phyloP scores from a whole-genome alignment of 2,329 filamentous ascomycete genomes.

The Knufia petricola region DNA sequence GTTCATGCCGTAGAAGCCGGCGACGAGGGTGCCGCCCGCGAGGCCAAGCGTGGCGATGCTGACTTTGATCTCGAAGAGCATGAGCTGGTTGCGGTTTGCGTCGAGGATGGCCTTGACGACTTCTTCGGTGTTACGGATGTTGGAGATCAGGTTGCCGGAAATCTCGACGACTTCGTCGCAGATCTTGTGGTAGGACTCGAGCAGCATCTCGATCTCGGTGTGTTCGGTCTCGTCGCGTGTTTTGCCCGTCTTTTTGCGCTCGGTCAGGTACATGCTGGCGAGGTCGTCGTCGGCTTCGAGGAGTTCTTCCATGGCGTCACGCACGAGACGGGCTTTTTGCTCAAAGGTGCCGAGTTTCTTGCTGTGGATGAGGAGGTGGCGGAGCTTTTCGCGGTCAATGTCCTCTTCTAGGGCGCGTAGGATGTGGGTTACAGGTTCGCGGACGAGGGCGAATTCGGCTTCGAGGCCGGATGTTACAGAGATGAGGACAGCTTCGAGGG shows the following conservation, averaged over 20 bases:
- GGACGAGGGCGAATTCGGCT: constrained; percentile 86
- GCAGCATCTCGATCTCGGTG: constrained; percentile 89
- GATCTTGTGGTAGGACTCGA: constrained; percentile 96
- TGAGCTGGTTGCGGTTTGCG: constrained; percentile 94
- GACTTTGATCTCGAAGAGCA: constrained; percentile 94
- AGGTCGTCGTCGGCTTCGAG: constrained; percentile 94
- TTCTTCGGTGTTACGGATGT: constrained; percentile 95
- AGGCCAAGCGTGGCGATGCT: constrained; percentile 91
- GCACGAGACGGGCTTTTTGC: constrained; percentile 87
- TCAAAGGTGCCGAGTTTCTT: constrained; percentile 96
- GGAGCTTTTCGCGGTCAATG: constrained; percentile 87
- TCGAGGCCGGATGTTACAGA: constrained; percentile 87
- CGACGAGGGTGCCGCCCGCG: constrained; percentile 86
- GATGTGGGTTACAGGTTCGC: constrained; percentile 82
- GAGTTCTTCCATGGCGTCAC: constrained; percentile 89
- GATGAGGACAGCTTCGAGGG: constrained; percentile 87
- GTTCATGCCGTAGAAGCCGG: constrained; percentile 99
- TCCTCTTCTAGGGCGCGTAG: constrained; percentile 89
- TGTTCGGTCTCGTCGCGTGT: constrained; percentile 73
- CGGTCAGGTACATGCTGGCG: constrained; percentile 87
- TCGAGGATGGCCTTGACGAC: constrained; percentile 96
- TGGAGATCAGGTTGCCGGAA: constrained; percentile 81
- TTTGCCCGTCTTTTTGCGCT: constrained; percentile 63
- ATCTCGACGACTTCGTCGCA: constrained; percentile 97
- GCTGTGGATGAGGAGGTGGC: constrained; percentile 81